Evolutionary conservation across 176 grass and related monocot genomes (phyloP).

Genomic region (Aegilops longissima): DNA sequence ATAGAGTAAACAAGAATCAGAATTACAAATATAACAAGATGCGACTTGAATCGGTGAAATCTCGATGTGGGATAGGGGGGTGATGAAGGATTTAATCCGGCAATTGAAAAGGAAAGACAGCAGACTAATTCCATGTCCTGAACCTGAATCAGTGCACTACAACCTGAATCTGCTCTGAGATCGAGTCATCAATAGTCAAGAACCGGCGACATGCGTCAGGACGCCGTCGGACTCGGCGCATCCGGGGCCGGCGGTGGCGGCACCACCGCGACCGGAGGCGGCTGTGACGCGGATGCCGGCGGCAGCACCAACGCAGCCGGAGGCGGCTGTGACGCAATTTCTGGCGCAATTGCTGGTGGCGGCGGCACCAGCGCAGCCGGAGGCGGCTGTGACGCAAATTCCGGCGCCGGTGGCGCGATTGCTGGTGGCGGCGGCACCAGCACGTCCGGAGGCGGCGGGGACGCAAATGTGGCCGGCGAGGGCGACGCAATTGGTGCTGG

Average conservation of each 20-base stretch:
- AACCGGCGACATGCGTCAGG: slow-evolving; percentile 14
- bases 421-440: neutral
- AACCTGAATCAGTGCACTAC: neutral
- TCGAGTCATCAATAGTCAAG: neutral
- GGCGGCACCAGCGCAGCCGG: neutral
- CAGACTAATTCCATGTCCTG: neutral
- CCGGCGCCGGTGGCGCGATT: neutral
- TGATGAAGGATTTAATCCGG: neutral
- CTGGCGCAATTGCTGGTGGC: neutral
- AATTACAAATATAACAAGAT: slow-evolving; percentile 9
- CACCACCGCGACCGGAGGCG: neutral
- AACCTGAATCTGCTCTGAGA: slow-evolving; percentile 8
- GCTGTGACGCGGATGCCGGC: neutral
- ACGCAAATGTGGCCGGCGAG: neutral
- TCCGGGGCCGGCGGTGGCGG: slow-evolving; percentile 9
- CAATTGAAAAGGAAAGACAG: neutral
- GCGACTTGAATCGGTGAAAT: slow-evolving; percentile 2
- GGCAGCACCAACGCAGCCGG: neutral
- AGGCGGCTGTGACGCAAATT: neutral
- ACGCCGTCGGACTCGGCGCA: slow-evolving; percentile 33
- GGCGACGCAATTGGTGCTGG: slow-evolving; percentile 8
- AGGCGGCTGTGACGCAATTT: neutral
- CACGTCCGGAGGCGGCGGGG: neutral
- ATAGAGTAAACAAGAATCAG: neutral
- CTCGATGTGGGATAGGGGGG: neutral